Percentiles rank a stretch among this genome's conserved stretches.
Evolutionary conservation across 2,329 filamentous ascomycete genomes (phyloP).

Genomic region (Fusarium continuum): DNA sequence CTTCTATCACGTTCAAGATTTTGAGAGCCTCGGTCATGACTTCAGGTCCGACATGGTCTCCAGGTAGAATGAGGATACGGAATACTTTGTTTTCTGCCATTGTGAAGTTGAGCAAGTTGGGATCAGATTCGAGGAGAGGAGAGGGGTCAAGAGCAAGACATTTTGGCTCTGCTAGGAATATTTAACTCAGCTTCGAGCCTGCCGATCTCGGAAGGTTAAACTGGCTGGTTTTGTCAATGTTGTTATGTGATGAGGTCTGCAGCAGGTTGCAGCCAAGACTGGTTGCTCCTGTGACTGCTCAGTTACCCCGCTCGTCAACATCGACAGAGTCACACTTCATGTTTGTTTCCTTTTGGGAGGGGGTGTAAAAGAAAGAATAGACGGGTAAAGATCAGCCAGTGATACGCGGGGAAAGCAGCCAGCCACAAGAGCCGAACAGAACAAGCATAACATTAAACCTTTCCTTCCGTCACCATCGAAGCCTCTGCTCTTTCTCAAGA

Average conservation of each 20-base stretch:
- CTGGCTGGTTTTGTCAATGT: background rate
- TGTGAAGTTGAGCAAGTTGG: background rate
- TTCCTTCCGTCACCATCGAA: background rate
- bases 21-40: slow-evolving; percentile 57
- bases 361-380: background rate
- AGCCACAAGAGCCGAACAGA: background rate
- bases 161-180: too few relatives aligned
- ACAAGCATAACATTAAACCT: background rate
- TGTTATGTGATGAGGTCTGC: background rate
- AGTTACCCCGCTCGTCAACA: slow-evolving; percentile 4
- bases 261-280: slow-evolving; percentile 1
- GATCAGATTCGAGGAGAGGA: too few relatives aligned
- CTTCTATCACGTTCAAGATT: slow-evolving; percentile 54
- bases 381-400: background rate
- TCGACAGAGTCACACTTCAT: background rate
- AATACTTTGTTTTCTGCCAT: slow-evolving; percentile 23
- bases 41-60: slow-evolving; percentile 59
- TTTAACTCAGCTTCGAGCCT: too few relatives aligned
- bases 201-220: background rate
- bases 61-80: slow-evolving; percentile 55
- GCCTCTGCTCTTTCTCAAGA: background rate
- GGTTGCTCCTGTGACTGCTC: slow-evolving; percentile 11
- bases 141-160: too few relatives aligned
- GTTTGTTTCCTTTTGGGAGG: background rate
- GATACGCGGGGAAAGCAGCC: background rate